Evolutionary conservation across 148 eudicot species (phyloP), one percentile per base, ranked within the genome.

Genomic region (Euryodendron excelsum): DNA sequence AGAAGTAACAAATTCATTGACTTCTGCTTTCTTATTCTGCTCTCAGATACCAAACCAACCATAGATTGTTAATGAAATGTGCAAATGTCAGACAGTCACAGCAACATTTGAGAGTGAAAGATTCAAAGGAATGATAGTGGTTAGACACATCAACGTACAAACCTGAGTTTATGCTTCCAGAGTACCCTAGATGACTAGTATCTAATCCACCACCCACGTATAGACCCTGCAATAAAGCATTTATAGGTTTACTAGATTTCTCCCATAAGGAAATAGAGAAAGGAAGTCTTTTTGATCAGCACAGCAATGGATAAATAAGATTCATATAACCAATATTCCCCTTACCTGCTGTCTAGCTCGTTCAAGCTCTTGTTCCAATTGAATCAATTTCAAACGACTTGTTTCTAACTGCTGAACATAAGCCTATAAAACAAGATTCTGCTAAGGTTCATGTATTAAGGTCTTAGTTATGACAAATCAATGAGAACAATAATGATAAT

Each of bases 331-430:
- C n/a, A n/a, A n/a, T n/a, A n/a, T n/a, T 79, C 62, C 33, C 20
- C 78, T 72, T 78, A 90, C 99, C 92, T 93, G 99, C 79, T 92
- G 94, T 70, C 90, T 85, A 31, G 90, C 84, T 52, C 86, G 92
- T 44, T 90, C 92, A 77, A 96, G 93, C 86, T 93, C 98, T 88
- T 96, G 98, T 80, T 93, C 99, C 87, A 96, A 53, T 80, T 96
- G 97, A 78, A 88, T 70, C 81, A 96, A 75, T 80, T 87, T 96
- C 72, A 94, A 63, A 72, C 94, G 94, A 79, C 99, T 90, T 64
- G 85, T 78, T 84, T 96, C 99, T 75, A 96, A 79, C 79, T 96
- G 98, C 86, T 93, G 98, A 83, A 96, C 96, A 87, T 96, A 93
- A 69, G 97, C 98, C 99, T 96, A 77, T 68, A 72, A 50, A 65